phyloP scores from a whole-genome alignment of 768 basidiomycete species.

The Austroboletus festivus region DNA sequence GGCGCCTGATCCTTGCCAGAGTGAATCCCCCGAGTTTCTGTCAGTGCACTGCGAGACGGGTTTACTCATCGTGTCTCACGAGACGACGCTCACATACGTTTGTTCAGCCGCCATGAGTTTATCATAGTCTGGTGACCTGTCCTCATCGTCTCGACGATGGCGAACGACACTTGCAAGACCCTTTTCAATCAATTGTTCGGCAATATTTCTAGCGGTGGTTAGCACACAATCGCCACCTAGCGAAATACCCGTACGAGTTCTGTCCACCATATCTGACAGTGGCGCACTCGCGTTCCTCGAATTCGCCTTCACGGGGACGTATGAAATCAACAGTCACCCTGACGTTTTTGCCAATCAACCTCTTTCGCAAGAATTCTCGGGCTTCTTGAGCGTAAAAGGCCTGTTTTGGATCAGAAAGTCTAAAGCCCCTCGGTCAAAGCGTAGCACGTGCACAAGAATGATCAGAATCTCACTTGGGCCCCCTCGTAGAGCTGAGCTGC shows the following conservation, averaged over 20 bases:
- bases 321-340: slow-evolving; percentile 85
- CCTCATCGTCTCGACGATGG: slow-evolving; percentile 93
- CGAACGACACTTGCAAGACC: slow-evolving; percentile 87
- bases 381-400: slow-evolving; percentile 89
- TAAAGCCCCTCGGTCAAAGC: slow-evolving; percentile 29
- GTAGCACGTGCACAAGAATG: background rate
- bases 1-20: slow-evolving; percentile 85
- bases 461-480: slow-evolving; percentile 61
- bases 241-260: slow-evolving; percentile 53
- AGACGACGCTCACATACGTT: slow-evolving; percentile 48
- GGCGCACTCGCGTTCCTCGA: slow-evolving; percentile 88
- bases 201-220: slow-evolving; percentile 63
- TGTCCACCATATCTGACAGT: slow-evolving; percentile 84
- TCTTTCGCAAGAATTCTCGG: slow-evolving; percentile 88
- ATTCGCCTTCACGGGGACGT: slow-evolving; percentile 89
- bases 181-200: slow-evolving; percentile 91
- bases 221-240: background rate
- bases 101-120: slow-evolving; percentile 95
- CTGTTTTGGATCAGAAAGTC: slow-evolving; percentile 82
- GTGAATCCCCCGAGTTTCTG: slow-evolving; percentile 82
- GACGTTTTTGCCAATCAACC: slow-evolving; percentile 85
- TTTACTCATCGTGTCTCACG: background rate
- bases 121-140: slow-evolving; percentile 93
- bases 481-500: slow-evolving; percentile 85
- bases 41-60: slow-evolving; percentile 54